phyloP scores from a whole-genome alignment of 2,329 filamentous ascomycete genomes.

The Colletotrichum sp. region DNA sequence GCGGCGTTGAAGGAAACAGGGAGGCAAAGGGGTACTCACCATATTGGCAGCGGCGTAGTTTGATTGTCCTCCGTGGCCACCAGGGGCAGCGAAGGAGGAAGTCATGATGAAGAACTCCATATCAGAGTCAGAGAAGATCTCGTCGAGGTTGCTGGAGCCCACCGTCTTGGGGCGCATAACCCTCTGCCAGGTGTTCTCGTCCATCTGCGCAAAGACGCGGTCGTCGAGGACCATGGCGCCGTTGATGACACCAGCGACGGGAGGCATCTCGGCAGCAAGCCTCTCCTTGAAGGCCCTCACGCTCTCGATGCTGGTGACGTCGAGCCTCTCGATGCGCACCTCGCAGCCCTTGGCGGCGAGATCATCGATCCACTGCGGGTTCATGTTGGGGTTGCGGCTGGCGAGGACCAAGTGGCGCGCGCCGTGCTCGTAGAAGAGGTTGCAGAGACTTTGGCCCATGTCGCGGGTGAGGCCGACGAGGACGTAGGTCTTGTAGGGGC shows the following conservation, averaged over 20 bases:
- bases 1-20: background rate
- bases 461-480: conserved; percentile 35
- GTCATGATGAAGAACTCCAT: conserved; percentile 45
- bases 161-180: conserved; percentile 39
- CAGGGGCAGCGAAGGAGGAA: conserved; percentile 31
- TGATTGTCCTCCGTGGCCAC: conserved; percentile 40
- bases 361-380: conserved; percentile 21
- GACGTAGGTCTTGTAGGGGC: conserved; percentile 34
- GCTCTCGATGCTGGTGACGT: conserved; percentile 24
- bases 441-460: conserved; percentile 37
- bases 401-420: conserved; percentile 38
- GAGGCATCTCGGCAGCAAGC: conserved; percentile 29
- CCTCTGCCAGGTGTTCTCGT: conserved; percentile 29
- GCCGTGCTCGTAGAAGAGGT: conserved; percentile 40
- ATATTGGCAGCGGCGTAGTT: conserved; percentile 51
- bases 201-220: conserved; percentile 33
- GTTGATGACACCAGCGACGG: conserved; percentile 44
- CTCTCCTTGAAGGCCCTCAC: conserved; percentile 12
- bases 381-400: conserved; percentile 37
- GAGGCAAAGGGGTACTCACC: background rate
- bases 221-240: conserved; percentile 42
- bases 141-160: conserved; percentile 34
- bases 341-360: conserved; percentile 15
- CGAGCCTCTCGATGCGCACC: conserved; percentile 24
- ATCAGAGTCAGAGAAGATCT: conserved; percentile 27